Percentiles rank a stretch among this genome's conserved stretches.
Conservation (phyloP, 2,329 filamentous ascomycete species). For the Dactylonectria macrodidyma region DNA sequence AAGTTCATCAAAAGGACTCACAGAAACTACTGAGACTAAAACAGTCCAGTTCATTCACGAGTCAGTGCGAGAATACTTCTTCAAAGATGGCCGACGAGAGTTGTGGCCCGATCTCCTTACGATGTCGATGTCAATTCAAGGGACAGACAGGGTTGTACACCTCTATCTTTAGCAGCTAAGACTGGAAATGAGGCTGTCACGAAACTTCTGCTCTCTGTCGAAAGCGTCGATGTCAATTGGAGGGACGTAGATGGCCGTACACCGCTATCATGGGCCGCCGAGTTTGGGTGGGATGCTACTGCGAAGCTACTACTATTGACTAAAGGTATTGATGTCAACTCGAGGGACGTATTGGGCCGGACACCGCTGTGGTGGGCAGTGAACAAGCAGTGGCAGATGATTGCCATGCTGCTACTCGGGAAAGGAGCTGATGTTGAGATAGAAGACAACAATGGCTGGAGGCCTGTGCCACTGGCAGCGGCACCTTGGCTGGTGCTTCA, state of each 20-base stretch:
- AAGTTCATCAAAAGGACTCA: slow-evolving; percentile 61
- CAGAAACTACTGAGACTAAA: slow-evolving; percentile 53
- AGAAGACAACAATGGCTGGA: background rate
- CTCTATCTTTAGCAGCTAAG: background rate
- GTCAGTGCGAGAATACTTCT: slow-evolving; percentile 63
- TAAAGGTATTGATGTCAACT: no score
- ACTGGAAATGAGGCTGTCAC: no score
- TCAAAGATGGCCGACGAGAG: slow-evolving; percentile 50
- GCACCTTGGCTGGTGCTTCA: no score
- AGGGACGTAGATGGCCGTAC: background rate
- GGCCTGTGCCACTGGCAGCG: background rate
- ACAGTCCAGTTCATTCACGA: slow-evolving; percentile 66
- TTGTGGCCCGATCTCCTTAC: slow-evolving; percentile 9
- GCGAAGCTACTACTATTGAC: no score
- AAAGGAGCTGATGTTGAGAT: background rate
- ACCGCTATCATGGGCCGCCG: background rate
- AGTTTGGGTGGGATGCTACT: background rate
- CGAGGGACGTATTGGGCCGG: no score
- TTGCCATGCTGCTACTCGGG: background rate
- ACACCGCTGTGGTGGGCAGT: no score
- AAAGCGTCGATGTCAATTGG: no score
- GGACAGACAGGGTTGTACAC: slow-evolving; percentile 11
- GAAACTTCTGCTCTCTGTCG: no score
- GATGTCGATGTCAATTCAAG: no score
- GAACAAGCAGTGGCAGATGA: background rate